A percentile compares a stretch with the other conserved stretches of the same genome.
These are phyloP conservation scores for Tylopilus vinaceipallidus DNA, from an alignment of 768 basidiomycete genomes.

Conservation along the genomic window DNA sequence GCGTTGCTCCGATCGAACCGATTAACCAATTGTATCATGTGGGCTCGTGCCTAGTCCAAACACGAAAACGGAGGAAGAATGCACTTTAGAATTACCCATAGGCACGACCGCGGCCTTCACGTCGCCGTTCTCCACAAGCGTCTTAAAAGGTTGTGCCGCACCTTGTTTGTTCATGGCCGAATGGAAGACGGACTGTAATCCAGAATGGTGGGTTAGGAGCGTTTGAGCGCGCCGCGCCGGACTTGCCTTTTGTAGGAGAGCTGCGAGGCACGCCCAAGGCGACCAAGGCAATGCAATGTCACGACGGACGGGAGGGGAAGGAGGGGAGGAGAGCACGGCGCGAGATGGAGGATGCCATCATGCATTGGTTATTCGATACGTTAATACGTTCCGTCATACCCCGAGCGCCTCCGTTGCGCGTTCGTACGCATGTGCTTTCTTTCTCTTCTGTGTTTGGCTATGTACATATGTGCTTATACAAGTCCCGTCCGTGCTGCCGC, in stretches of 20 bases:
- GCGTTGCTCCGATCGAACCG: neutral
- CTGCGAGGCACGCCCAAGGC: too few species aligned
- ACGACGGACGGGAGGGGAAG: neutral
- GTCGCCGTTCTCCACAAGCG: slow-evolving; percentile 8
- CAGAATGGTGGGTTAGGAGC: neutral
- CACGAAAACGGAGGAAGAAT: slow-evolving; percentile 5
- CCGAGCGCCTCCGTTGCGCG: neutral
- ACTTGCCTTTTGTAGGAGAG: slow-evolving; percentile 7
- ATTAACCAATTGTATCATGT: neutral
- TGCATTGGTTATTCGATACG: slow-evolving; percentile 19
- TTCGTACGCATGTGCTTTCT: neutral
- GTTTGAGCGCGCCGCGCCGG: neutral
- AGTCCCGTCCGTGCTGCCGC: slow-evolving; percentile 2
- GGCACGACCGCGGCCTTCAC: slow-evolving; percentile 13
- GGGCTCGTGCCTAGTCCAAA: slow-evolving; percentile 4
- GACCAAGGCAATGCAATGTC: slow-evolving; percentile 4
- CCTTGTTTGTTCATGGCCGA: slow-evolving; percentile 12
- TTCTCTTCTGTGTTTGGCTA: neutral
- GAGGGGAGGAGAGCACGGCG: neutral
- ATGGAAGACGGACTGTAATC: slow-evolving; percentile 17
- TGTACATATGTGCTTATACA: neutral
- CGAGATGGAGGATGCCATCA: neutral
- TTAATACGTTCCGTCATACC: neutral
- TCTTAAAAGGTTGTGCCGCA: neutral
- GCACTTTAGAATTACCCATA: slow-evolving; percentile 2